Evolutionary conservation across 345 rosid genomes (phyloP), one percentile per base, ranked within the genome.

Genomic region (Balakata baccata): DNA sequence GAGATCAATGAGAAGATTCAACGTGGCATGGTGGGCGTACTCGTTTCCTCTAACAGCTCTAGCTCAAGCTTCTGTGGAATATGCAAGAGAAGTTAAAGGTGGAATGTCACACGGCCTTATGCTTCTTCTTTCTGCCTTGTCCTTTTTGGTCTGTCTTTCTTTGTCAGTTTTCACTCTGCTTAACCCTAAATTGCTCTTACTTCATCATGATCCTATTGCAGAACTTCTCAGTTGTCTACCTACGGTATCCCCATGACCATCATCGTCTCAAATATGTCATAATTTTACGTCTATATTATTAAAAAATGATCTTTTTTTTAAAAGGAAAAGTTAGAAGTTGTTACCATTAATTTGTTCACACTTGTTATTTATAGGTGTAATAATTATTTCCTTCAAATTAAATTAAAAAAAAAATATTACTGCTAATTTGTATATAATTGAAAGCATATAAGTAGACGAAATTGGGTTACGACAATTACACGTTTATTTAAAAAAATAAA

Each of bases 21-120:
- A 62, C 34, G 73, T 78, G 39, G 81, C 74, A 64, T 74, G 75
- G 78, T 74, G 81, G 81, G 81, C 78, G 6, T 78, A 73, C 65
- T 62, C 77, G 9, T 78, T 73, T 37, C 81, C 78, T 11, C n/a
- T 74, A 60, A 78, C 81, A 3, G 59, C 64, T 0, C 58, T 74
- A 18, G 78, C 81, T 4, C 22, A 69, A 14, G 81, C 81, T 4
- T 74, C 81, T 0, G 70, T 47, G 9, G 74, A 78, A 13, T 78
- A 78, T 47, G 77, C 81, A 39, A 16, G 51, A 20, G 74, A 78
- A 54, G 81, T 69, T 41, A 73, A 69, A 23, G 66, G 66, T 2
- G 37, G 14, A 5, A 9, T 62, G 22, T 78, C 78, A 4, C 45
- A 74, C 57, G 70, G 67, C 8, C 4, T 69, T 4, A 78, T 74